Evolutionary conservation across 106 monocot genomes (phyloP), one percentile per base, ranked within the genome.

Genomic region (Cymbidium sinense): DNA sequence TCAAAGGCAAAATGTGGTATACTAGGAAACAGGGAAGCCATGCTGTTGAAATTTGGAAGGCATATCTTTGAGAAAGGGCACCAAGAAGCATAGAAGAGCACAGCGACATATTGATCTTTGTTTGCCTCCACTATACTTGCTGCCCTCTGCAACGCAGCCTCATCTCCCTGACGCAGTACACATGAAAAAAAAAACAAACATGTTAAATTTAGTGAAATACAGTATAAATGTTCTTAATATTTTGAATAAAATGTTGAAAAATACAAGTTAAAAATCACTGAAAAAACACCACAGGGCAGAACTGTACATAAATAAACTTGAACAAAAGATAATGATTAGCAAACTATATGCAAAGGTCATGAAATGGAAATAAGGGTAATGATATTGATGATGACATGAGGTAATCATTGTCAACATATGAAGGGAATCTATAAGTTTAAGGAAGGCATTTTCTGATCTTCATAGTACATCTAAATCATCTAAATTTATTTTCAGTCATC

Each of bases 41-140:
- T 84, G 23, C 82, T 54, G 83, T 89, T 83, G 76, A 89, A 92
- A 25, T 73, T 78, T 18, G 69, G 89, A 30, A 44, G 74, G 31
- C 67, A 12, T 18, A 30, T 76, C 34, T 52, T 72, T 47, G 92
- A 89, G 71, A 89, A 89, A 28, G 89, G 89, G 74, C 92, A 92
- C 85, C 88, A 87, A 37, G 92, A 92, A 41, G 89, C 86, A 83
- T 83, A 85, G 77, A 92, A 92, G 61, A 92, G 76, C 50, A 92
- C 69, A 36, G 92, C 71, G 5, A 71, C 71, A 71, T 71, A 71
- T 39, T 71, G 71, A 20, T 36, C 71, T 37, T 29, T 71, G 9
- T 71, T 71, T 39, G n/a, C 13, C 37, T 21, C 0, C 37, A 37
- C 71, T 7, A 71, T 39, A 37, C 37, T 71, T 39, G 37, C 36